These are phyloP conservation scores for Sonneratia caseolaris DNA, from an alignment of 345 rosid species.

Conservation along the genomic window DNA sequence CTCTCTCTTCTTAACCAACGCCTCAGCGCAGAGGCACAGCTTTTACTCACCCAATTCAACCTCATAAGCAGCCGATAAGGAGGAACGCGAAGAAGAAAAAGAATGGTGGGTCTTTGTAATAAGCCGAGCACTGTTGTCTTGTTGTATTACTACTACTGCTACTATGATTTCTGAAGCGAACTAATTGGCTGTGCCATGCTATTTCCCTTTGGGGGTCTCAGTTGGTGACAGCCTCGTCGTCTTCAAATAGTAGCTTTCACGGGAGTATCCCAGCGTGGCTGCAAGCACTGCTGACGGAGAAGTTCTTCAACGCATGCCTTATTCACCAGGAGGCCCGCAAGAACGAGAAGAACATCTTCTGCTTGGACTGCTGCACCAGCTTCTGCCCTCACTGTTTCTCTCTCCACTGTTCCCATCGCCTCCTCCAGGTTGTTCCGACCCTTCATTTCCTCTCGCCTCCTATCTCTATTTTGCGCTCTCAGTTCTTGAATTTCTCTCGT, in stretches of 20 bases:
- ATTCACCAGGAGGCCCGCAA: constrained; percentile 22
- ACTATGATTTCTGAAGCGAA: background rate
- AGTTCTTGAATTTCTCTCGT: no score
- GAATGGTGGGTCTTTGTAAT: background rate
- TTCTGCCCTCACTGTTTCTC: constrained; percentile 26
- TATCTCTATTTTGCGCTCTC: no score
- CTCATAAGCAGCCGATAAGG: background rate
- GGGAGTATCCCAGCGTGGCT: constrained; percentile 17
- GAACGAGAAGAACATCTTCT: constrained; percentile 26
- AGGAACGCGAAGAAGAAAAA: background rate
- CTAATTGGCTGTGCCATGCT: background rate
- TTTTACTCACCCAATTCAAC: background rate
- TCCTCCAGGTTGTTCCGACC: constrained; percentile 16
- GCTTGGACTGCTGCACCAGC: constrained; percentile 25
- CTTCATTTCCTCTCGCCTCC: background rate
- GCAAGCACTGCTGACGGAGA: constrained; percentile 17
- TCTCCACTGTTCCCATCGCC: constrained; percentile 22
- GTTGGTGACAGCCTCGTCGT: background rate
- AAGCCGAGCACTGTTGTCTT: background rate
- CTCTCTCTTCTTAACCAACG: background rate
- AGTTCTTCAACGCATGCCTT: constrained; percentile 23
- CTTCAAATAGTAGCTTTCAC: no score
- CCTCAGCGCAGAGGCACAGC: no score
- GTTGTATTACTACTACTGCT: no score
- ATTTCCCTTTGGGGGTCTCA: background rate